These are phyloP conservation scores for Xylariomycetidae sp. DNA, from an alignment of 2,329 filamentous ascomycete species.

Conservation along the genomic window DNA sequence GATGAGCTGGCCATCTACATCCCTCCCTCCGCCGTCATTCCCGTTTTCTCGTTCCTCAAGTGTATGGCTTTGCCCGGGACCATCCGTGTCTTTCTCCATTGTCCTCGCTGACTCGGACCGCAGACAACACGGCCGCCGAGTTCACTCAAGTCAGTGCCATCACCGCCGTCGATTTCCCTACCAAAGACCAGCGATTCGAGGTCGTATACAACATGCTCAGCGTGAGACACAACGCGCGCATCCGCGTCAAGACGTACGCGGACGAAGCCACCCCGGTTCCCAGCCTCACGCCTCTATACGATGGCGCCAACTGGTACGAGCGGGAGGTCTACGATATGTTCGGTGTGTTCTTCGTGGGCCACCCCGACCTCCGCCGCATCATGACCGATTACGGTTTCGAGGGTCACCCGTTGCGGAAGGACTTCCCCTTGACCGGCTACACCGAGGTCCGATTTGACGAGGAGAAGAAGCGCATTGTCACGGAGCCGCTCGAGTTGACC, in stretches of 20 bases:
- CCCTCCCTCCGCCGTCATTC: slow-evolving; percentile 78
- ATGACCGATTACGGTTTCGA: slow-evolving; percentile 99
- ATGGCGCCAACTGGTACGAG: slow-evolving; percentile 98
- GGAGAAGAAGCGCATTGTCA: slow-evolving; percentile 99
- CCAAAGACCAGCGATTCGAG: slow-evolving; percentile 92
- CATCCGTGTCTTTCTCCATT: too few relatives aligned
- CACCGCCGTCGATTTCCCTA: slow-evolving; percentile 93
- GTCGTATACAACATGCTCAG: slow-evolving; percentile 96
- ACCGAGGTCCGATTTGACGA: slow-evolving; percentile 97
- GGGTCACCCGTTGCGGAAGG: slow-evolving; percentile 93
- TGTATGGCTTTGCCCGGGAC: slow-evolving; percentile 35
- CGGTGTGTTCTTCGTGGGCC: slow-evolving; percentile 91
- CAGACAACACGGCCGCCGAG: slow-evolving; percentile 92
- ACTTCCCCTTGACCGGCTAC: slow-evolving; percentile 96
- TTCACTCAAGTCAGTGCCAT: slow-evolving; percentile 91
- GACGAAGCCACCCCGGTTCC: slow-evolving; percentile 93
- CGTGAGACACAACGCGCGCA: slow-evolving; percentile 91
- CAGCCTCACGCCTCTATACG: slow-evolving; percentile 77
- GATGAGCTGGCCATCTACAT: slow-evolving; percentile 96
- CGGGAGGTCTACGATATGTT: slow-evolving; percentile 96
- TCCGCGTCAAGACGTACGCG: slow-evolving; percentile 97
- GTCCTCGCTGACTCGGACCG: slow-evolving; percentile 8
- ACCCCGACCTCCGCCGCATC: slow-evolving; percentile 93
- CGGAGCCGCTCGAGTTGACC: slow-evolving; percentile 93
- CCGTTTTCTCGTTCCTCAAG: slow-evolving; percentile 91